Base-by-base conservation (phyloP, 2,329 filamentous ascomycete species). In the Bipolaris zeicola region DNA sequence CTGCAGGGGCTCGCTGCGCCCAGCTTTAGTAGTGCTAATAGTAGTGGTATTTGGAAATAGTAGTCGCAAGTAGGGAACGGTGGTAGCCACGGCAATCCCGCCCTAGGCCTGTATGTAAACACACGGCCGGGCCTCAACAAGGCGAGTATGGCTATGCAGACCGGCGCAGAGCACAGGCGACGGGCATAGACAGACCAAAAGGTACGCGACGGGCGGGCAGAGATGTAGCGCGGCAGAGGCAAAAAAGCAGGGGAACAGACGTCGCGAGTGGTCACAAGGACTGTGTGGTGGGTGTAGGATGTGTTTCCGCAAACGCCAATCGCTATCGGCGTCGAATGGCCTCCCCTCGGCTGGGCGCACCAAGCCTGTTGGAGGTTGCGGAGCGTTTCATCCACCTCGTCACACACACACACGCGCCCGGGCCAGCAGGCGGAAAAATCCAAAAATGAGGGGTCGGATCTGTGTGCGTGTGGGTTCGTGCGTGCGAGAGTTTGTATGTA, bases 371-470 rank as follows among this genome's bases (percentile, higher is more conserved):
- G 63, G 57, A 65, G 64, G 52, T 50, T 60, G 55, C 51, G 60
- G 58, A 58, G 61, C 61, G 62, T 60, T 60, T 66, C 64, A 65
- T 69, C 57, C 65, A 67, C 53, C 65, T 65, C 62, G 65, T 69
- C 64, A 65, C 66, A 67, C 39, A 31, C 39, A 31, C 28, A 28
- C 26, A 28, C 26, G 26, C 63, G 66, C 66, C 61, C 64, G 64
- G 64, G 56, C 64, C 64, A 64, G 64, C 64, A 61, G 60, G 60
- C 60, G 58, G 50, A 52, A 61, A 52, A 52, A 6, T 57, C 33
- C 43, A 64, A 63, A 66, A 63, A 60, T 62, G 60, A 64, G 64
- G 66, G 66, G 66, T 58, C 62, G 55, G 48, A 52, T 44, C 24
- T 28, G 55, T 63, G 58, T 63, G 62, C 57, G 58, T 55, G 59